These are phyloP conservation scores for Ceratobasidium theobromae DNA, from an alignment of 1,284 basidiomycete species.

Conservation along the genomic window DNA sequence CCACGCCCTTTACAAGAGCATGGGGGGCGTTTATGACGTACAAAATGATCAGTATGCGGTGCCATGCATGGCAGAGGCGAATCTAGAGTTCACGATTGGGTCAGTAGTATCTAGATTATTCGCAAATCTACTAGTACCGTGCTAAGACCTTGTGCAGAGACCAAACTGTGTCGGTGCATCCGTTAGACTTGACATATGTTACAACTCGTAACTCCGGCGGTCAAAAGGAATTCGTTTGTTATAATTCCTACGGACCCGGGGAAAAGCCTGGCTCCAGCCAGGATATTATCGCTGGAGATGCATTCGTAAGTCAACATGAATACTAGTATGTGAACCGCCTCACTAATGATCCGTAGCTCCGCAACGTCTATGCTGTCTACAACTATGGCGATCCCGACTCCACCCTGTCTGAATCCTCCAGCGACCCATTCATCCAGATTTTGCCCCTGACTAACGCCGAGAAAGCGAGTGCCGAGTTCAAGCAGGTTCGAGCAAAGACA, in stretches of 20 bases:
- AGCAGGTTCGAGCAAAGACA: not conserved
- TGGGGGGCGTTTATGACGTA: constrained; percentile 4
- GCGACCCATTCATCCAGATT: constrained; percentile 11
- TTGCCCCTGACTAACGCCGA: constrained; percentile 2
- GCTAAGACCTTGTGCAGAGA: not conserved
- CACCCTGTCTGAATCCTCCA: not conserved
- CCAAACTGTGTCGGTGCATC: not conserved
- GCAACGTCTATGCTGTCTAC: constrained; percentile 20
- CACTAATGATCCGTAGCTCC: constrained; percentile 7
- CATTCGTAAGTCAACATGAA: constrained; percentile 4
- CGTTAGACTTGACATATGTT: not conserved
- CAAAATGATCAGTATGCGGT: constrained; percentile 2
- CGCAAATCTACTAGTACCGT: no score
- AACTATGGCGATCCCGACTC: constrained; percentile 22
- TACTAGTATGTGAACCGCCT: not conserved
- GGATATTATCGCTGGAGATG: constrained; percentile 14
- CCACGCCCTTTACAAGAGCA: not conserved
- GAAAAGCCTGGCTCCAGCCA: constrained; percentile 1
- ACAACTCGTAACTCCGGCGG: not conserved
- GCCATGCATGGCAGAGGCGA: constrained; percentile 14
- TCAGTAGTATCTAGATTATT: no score
- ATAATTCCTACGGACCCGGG: not conserved
- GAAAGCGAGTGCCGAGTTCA: constrained; percentile 8
- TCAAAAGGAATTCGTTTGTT: not conserved
- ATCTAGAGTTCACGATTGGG: not conserved